Conservation (phyloP, 2,329 filamentous ascomycete genomes). For the Leptographium flavum region DNA sequence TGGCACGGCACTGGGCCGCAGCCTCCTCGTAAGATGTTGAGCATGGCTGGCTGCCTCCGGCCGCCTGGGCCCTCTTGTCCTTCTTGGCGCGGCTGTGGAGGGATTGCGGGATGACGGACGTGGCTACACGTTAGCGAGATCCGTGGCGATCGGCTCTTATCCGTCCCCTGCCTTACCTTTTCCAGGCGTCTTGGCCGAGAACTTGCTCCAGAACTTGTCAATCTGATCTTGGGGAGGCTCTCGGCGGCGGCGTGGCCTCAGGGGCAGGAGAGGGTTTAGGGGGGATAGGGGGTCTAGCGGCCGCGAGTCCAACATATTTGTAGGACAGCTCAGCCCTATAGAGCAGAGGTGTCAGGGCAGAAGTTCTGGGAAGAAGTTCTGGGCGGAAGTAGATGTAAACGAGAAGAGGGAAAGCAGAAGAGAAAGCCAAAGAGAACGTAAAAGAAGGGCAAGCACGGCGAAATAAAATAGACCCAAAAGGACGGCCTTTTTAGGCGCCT, state of each 20-base stretch:
- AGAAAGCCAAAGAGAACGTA: too few species aligned
- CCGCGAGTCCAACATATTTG: too few species aligned
- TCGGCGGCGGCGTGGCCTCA: neutral
- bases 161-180: slow-evolving; percentile 32
- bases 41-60: slow-evolving; percentile 39
- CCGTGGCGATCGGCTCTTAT: neutral
- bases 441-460: too few species aligned
- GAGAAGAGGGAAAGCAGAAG: too few species aligned
- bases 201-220: slow-evolving; percentile 60
- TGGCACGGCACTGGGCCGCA: slow-evolving; percentile 50
- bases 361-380: too few species aligned
- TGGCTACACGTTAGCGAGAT: slow-evolving; percentile 27
- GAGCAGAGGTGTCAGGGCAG: too few species aligned
- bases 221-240: slow-evolving; percentile 40
- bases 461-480: too few species aligned
- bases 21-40: slow-evolving; percentile 58
- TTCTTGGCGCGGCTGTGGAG: slow-evolving; percentile 21
- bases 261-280: neutral
- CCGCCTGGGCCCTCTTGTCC: slow-evolving; percentile 45
- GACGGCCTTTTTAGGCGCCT: too few species aligned
- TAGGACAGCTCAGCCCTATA: too few species aligned
- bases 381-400: too few species aligned
- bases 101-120: slow-evolving; percentile 49
- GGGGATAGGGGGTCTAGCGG: too few species aligned
- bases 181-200: slow-evolving; percentile 55